These are phyloP conservation scores for Psilocybe cyanescens DNA, from an alignment of 768 basidiomycete genomes.

Conservation along the genomic window DNA sequence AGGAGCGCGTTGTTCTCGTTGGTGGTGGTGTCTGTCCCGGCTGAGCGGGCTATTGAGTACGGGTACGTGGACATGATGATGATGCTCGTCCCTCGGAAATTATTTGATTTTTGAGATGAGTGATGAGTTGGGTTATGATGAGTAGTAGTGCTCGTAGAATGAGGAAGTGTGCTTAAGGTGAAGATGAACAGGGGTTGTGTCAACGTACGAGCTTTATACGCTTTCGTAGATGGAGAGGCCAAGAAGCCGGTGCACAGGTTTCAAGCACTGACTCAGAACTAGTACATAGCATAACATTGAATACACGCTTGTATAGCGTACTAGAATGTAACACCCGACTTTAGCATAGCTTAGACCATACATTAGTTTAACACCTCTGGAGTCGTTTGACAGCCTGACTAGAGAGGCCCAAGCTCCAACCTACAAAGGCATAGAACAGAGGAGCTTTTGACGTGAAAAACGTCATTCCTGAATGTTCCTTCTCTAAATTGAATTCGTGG, in stretches of 20 bases:
- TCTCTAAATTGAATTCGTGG: too few species aligned
- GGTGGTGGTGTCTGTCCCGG: neutral
- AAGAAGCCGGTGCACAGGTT: neutral
- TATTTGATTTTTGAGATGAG: neutral
- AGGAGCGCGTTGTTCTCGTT: constrained; percentile 10
- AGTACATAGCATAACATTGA: neutral
- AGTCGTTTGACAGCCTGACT: too few species aligned
- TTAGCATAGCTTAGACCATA: too few species aligned
- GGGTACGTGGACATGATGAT: constrained; percentile 1
- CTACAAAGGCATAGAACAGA: too few species aligned
- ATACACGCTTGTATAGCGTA: neutral
- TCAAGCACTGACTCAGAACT: neutral
- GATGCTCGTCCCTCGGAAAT: neutral
- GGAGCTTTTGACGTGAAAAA: too few species aligned
- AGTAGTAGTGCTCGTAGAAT: too few species aligned
- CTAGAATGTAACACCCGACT: neutral
- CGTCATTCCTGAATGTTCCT: too few species aligned
- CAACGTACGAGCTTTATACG: neutral
- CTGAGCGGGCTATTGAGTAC: constrained; percentile 8
- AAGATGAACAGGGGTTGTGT: too few species aligned
- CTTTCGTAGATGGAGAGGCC: neutral
- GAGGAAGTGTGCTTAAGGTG: too few species aligned
- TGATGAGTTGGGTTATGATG: too few species aligned
- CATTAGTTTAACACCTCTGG: too few species aligned
- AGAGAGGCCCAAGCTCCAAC: neutral